These are phyloP conservation scores for Suillus decipiens DNA, from an alignment of 768 basidiomycete genomes.

Conservation along the genomic window DNA sequence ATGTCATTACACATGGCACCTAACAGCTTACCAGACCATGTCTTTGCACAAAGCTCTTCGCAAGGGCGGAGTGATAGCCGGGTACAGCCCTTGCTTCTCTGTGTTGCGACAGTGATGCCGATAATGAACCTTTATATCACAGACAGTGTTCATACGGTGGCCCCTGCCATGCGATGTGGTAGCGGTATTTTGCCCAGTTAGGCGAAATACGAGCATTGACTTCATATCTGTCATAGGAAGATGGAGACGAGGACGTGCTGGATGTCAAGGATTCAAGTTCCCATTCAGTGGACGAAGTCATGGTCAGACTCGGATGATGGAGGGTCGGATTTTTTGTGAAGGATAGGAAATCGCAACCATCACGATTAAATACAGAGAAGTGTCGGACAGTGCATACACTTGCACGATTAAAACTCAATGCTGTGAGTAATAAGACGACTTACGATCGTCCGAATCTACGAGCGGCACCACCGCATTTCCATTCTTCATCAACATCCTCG, in stretches of 20 bases:
- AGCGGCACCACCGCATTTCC: not conserved
- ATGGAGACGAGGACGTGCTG: constrained; percentile 48
- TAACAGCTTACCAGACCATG: too few relatives aligned
- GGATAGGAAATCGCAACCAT: constrained; percentile 5
- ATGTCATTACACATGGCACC: too few relatives aligned
- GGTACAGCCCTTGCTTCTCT: too few relatives aligned
- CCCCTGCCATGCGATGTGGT: too few relatives aligned
- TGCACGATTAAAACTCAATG: not conserved
- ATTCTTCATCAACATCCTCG: not conserved
- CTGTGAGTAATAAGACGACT: not conserved
- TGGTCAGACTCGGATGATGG: constrained; percentile 67
- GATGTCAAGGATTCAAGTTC: constrained; percentile 32
- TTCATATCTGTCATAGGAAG: constrained; percentile 35
- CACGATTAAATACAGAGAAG: constrained; percentile 19
- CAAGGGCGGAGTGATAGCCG: too few relatives aligned
- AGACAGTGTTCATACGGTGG: too few relatives aligned
- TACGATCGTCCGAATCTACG: not conserved
- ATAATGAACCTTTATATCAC: too few relatives aligned
- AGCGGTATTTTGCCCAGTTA: too few relatives aligned
- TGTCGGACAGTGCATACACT: not conserved
- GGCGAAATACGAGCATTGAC: too few relatives aligned
- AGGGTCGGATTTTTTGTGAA: constrained; percentile 1
- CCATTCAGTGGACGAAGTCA: constrained; percentile 66
- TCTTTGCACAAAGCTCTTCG: too few relatives aligned
- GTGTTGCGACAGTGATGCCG: too few relatives aligned